phyloP scores from a whole-genome alignment of 1,139 yeast species.

The Protomyces lactucae-debilis region DNA sequence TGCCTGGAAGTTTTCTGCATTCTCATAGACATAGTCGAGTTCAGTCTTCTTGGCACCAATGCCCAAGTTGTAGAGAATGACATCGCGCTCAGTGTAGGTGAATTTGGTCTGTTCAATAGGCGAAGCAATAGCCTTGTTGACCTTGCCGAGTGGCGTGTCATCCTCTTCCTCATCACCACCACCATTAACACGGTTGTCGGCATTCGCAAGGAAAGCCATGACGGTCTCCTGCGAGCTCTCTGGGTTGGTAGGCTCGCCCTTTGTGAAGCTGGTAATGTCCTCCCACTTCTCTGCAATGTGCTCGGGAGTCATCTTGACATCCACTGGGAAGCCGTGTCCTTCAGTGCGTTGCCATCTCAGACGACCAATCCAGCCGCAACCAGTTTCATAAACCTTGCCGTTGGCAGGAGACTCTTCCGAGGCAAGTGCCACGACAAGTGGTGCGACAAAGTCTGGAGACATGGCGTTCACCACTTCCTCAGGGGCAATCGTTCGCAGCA shows the following conservation, averaged over 20 bases:
- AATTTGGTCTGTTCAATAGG: constrained; percentile 44
- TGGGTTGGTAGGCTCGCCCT: constrained; percentile 54
- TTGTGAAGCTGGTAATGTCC: constrained; percentile 60
- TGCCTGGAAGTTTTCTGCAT: constrained; percentile 73
- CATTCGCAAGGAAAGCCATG: constrained; percentile 67
- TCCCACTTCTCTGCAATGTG: constrained; percentile 63
- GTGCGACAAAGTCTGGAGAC: constrained; percentile 88
- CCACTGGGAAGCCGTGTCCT: constrained; percentile 64
- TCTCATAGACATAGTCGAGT: constrained; percentile 75
- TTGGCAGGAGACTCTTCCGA: constrained; percentile 66
- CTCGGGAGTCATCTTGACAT: constrained; percentile 59
- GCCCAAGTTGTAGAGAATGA: constrained; percentile 81
- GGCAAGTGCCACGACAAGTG: constrained; percentile 71
- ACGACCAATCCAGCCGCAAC: constrained; percentile 93
- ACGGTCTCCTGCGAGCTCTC: constrained; percentile 69
- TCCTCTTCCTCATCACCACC: constrained; percentile 50
- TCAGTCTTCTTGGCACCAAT: constrained; percentile 80
- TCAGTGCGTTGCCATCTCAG: constrained; percentile 94
- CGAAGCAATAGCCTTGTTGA: constrained; percentile 29
- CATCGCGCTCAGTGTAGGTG: constrained; percentile 61
- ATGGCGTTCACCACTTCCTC: constrained; percentile 74
- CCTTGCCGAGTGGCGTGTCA: constrained; percentile 39
- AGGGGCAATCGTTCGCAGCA: constrained; percentile 83
- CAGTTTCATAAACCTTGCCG: constrained; percentile 67
- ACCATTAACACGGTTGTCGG: constrained; percentile 46